Base-by-base conservation (phyloP, 1,139 yeast species). In the Blastobotrys petasosporus region DNA sequence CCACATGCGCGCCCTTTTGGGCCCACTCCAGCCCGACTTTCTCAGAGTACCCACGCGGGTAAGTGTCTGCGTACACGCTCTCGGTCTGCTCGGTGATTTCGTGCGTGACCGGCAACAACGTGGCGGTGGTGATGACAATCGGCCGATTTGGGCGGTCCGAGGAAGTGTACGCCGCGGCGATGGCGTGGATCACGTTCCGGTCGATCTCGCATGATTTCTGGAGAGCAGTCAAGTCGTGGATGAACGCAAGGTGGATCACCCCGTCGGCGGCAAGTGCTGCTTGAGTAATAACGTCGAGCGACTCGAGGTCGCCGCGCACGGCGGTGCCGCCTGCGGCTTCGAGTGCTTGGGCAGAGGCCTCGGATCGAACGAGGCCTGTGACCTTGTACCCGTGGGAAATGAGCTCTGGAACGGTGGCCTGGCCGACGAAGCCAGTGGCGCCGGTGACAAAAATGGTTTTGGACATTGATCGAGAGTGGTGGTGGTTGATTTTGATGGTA, bases 201-300 rank as follows among this genome's bases (percentile, higher is more conserved):
- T 66, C 70, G 28, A 52, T 45, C 16, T 46, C 46, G 25, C 51
- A 39, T 23, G 48, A 25, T 17, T 52, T 39, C 2, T 42, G 50
- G 37, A 44, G 50, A 2, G 52, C 41, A 6, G 44, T 41, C 42
- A 62, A 59, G 37, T 63, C 66, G 48, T 61, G 66, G 15, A 52
- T 51, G 49, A 60, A 67, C 1, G 63, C 74, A 32, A 66, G 48
- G 45, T 69, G 72, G 13, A 67, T 38, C 3, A 60, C 62, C 9
- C 62, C 73, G 47, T 68, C 72, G 9, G 62, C 39, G 32, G 56
- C 56, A 8, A 47, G 38, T 9, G 67, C 65, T 11, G 54, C 63
- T 38, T 57, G 48, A 13, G 45, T 54, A 9, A 69, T 51, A 3
- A 54, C 30, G 4, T 66, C 67, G 1, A 55, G 32, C 32, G 61